Conservation (phyloP, 345 rosid genomes). For the Cardamine occulta region DNA sequence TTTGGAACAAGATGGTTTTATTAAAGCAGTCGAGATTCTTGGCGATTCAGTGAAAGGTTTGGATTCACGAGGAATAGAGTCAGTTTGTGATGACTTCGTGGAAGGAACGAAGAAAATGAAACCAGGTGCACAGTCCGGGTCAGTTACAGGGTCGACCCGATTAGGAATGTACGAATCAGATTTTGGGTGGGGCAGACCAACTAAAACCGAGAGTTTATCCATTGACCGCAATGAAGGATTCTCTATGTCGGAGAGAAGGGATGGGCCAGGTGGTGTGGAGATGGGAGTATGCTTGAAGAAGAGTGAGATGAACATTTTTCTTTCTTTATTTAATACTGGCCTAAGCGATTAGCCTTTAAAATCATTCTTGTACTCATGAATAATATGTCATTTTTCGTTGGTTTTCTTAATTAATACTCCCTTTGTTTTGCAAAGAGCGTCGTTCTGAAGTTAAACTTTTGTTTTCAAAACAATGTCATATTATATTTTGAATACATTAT, state of each 20-base stretch:
- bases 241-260: constrained; percentile 29
- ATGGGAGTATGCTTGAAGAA: constrained; percentile 27
- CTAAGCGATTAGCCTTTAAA: background rate
- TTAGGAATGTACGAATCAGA: constrained; percentile 12
- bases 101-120: background rate
- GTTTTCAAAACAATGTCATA: too few species aligned
- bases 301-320: constrained; percentile 11
- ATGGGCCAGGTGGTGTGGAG: constrained; percentile 37
- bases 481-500: too few species aligned
- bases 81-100: background rate
- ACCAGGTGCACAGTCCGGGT: background rate
- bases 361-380: too few species aligned
- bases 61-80: background rate
- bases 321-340: constrained; percentile 16
- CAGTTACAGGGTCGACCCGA: background rate
- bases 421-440: too few species aligned
- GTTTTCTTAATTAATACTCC: too few species aligned
- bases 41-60: background rate
- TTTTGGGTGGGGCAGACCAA: constrained; percentile 36
- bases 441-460: too few species aligned
- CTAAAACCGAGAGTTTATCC: background rate
- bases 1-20: constrained; percentile 20
- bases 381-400: too few species aligned
- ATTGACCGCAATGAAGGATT: background rate
- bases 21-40: background rate